Evolutionary conservation across 1,284 basidiomycete species (phyloP), one percentile per base, ranked within the genome.

Genomic region (Omphalotus olearius): DNA sequence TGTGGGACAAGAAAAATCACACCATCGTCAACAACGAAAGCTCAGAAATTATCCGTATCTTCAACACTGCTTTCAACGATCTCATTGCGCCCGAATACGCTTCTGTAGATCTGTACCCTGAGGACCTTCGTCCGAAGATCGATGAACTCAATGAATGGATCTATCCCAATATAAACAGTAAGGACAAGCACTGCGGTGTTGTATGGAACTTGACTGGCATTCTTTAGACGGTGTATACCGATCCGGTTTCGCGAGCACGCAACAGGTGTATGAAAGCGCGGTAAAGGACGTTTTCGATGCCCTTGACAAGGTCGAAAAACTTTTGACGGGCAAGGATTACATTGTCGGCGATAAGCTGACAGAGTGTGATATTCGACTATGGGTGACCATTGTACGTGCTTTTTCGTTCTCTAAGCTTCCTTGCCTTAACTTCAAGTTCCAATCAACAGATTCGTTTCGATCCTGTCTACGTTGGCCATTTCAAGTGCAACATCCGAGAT

Each of bases 1-100:
- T 98, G 1, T 99, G 93, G 92, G 97, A 98, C 74, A 96, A 87
- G 74, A 91, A 97, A 69, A 73, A 69, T 37, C 70, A 87, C 52
- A 93, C 90, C 35, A 91, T 99, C 59, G 97, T 99, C 51, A 97
- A 91, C 74, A 99, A 97, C 68, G 94, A 98, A 66, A 91, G 86
- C 57, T 85, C 88, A 0, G 93, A 97, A 69, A 94, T 98, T 62
- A 93, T 98, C 61, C 85, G 96, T 50, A 90, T 94, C 7, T 33
- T 33, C 13, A 85, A 96, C 66, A 75, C 78, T 6, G 86, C 79
- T 6, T 96, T 97, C 73, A 85, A 96, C 66, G 72, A 83, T 5
- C 59, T 87, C 18, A 55, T 96, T 3, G 75, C 86, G 0, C 66
- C 74, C 2, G 80, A 89, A 10, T 82, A 83, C 59, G 85, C 83